Evolutionary conservation across 768 basidiomycete genomes (phyloP).

Genomic region (Lentinula guzmanii): DNA sequence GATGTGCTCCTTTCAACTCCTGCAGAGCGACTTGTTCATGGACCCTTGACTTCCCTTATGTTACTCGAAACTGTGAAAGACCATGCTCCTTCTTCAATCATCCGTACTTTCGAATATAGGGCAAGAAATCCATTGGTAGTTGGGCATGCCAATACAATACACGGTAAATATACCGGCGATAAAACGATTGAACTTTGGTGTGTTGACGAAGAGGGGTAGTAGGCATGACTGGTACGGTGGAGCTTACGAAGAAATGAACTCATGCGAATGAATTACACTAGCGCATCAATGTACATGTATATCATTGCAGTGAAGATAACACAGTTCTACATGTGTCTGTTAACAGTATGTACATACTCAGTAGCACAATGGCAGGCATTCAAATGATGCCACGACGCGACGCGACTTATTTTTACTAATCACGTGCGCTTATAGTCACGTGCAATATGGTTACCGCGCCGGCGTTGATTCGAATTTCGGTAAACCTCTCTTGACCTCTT

Average conservation of each 20-base stretch:
- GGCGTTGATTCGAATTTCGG: background rate
- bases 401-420: background rate
- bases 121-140: slow-evolving; percentile 50
- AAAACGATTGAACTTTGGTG: slow-evolving; percentile 33
- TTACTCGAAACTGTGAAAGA: slow-evolving; percentile 57
- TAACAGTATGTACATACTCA: too few species aligned
- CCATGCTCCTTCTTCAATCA: slow-evolving; percentile 37
- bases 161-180: slow-evolving; percentile 26
- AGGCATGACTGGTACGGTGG: slow-evolving; percentile 48
- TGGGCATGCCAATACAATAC: slow-evolving; percentile 27
- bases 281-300: background rate
- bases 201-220: slow-evolving; percentile 22
- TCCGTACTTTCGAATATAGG: slow-evolving; percentile 54
- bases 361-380: too few species aligned
- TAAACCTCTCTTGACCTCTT: slow-evolving; percentile 4
- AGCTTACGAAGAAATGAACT: slow-evolving; percentile 5
- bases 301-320: too few species aligned
- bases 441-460: background rate
- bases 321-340: too few species aligned
- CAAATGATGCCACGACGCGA: background rate
- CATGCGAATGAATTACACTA: too few species aligned
- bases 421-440: background rate
- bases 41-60: slow-evolving; percentile 76
- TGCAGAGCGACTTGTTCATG: slow-evolving; percentile 78
- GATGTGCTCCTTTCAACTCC: slow-evolving; percentile 1